phyloP scores from a whole-genome alignment of 192 early-diverging fungal genomes.

The Podila minutissima region DNA sequence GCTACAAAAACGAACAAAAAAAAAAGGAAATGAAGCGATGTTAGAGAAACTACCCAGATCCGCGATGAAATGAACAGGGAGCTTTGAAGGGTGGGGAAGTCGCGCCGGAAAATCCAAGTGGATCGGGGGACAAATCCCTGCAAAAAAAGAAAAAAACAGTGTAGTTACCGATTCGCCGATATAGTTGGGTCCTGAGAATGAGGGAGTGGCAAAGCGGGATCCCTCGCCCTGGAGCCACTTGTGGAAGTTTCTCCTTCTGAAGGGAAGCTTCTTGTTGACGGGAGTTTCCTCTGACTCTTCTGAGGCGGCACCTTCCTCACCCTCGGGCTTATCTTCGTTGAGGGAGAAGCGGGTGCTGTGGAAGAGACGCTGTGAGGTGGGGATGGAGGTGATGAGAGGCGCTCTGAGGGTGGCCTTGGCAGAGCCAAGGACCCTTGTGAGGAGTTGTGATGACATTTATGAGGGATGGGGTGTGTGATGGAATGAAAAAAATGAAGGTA shows the following conservation, averaged over 20 bases:
- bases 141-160: too few species aligned
- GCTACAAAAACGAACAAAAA: conserved; percentile 49
- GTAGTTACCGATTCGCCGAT: conserved; percentile 33
- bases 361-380: conserved; percentile 29
- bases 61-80: not conserved
- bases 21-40: not conserved
- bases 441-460: conserved; percentile 9
- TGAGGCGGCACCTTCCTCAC: not conserved
- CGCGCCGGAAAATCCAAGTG: not conserved
- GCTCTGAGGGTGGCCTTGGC: conserved; percentile 16
- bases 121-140: not conserved
- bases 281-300: conserved; percentile 6
- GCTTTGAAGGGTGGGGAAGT: too few species aligned
- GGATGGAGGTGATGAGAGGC: conserved; percentile 6
- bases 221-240: conserved; percentile 39
- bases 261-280: conserved; percentile 22
- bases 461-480: not conserved
- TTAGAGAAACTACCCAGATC: not conserved
- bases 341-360: conserved; percentile 20
- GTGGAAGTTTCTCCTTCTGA: conserved; percentile 44
- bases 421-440: conserved; percentile 38
- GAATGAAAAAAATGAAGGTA: not conserved
- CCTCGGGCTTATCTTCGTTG: conserved; percentile 14
- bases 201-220: conserved; percentile 23
- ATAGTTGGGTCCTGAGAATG: conserved; percentile 43